Evolutionary conservation across 2,329 filamentous ascomycete species (phyloP).

Genomic region (Diaporthe sp.): DNA sequence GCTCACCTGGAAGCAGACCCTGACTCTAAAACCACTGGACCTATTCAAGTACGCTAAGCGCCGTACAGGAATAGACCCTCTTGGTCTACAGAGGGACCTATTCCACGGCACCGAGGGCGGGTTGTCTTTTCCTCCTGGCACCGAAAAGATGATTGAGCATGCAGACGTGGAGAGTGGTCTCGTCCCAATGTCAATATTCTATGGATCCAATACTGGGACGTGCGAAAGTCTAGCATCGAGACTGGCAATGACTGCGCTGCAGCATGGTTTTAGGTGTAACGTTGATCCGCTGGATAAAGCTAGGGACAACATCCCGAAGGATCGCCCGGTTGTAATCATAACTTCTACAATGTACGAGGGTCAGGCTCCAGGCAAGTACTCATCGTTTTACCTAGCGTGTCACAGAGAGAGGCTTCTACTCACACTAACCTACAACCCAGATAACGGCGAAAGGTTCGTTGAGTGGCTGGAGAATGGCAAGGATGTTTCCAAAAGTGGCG

Average conservation of each 20-base stretch:
- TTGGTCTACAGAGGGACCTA: slow-evolving; percentile 1
- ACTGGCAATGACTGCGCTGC: slow-evolving; percentile 56
- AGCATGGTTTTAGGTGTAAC: slow-evolving; percentile 56
- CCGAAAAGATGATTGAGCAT: not conserved
- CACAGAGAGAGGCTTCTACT: not conserved
- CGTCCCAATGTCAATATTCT: slow-evolving; percentile 68
- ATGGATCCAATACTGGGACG: slow-evolving; percentile 80
- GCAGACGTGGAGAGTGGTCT: not conserved
- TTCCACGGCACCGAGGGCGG: not conserved
- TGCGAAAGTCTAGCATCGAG: slow-evolving; percentile 73
- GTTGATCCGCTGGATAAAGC: slow-evolving; percentile 61
- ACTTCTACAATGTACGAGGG: slow-evolving; percentile 69
- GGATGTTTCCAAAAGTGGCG: slow-evolving; percentile 50
- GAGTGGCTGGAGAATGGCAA: slow-evolving; percentile 61
- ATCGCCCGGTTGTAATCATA: slow-evolving; percentile 60
- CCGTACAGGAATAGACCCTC: slow-evolving; percentile 7
- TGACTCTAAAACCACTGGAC: slow-evolving; percentile 54
- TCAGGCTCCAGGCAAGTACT: slow-evolving; percentile 56
- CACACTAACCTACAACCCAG: not conserved
- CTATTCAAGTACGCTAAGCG: slow-evolving; percentile 36
- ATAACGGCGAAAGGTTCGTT: slow-evolving; percentile 64
- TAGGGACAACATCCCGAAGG: slow-evolving; percentile 55
- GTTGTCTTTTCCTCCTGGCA: not conserved
- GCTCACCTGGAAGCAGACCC: slow-evolving; percentile 53
- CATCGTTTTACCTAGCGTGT: too few species aligned